Evolutionary conservation across 2,329 filamentous ascomycete genomes (phyloP), one percentile per base, ranked within the genome.

Genomic region (Raffaelea arxii): DNA sequence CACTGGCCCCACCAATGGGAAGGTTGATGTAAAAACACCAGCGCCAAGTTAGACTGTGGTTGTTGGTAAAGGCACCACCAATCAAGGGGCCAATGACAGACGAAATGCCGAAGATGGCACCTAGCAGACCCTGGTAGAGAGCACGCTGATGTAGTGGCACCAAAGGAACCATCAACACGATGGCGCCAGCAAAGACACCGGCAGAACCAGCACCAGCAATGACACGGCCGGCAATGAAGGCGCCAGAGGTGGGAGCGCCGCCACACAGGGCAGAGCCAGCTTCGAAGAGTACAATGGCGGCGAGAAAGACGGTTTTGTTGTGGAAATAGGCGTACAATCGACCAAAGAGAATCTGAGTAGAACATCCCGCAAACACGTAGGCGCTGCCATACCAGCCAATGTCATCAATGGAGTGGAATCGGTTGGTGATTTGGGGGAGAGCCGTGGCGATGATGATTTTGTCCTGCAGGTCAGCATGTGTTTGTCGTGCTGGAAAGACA

Each of bases 101-200:
- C 46, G 60, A 63, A 37, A 71, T 56, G 16, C 61, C 66, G 40
- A 65, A 66, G 47, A 68, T 62, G 22, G 59, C 63, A 11, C 60
- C 59, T n/a, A 70, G 58, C 11, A 70, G 50, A 27, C 65, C 64
- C 23, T 61, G 63, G 48, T 63, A 70, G 7, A 65, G 59, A 1
- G 58, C 67, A 46, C 66, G 56, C 48, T 67, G 65, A 3, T 62
- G 57, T 1, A 71, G 54, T 3, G 62, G 63, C 3, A 69, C 64
- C n/a, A 54, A 51, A 21, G 56, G 52, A 12, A 56, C 50, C 18
- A 63, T 57, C 42, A 65, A 60, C 41, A 59, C 48, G 2, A 59
- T 41, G 7, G 49, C 53, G 9, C 56, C 56, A 12, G 54, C 51
- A 18, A 56, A 51, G 1, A 57, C 36, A 6, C 57, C 56, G 1